A percentile compares a stretch with the other conserved stretches of the same genome.
Conservation (phyloP, 495 filamentous ascomycete species). For the Chaetomidium leptoderma region DNA sequence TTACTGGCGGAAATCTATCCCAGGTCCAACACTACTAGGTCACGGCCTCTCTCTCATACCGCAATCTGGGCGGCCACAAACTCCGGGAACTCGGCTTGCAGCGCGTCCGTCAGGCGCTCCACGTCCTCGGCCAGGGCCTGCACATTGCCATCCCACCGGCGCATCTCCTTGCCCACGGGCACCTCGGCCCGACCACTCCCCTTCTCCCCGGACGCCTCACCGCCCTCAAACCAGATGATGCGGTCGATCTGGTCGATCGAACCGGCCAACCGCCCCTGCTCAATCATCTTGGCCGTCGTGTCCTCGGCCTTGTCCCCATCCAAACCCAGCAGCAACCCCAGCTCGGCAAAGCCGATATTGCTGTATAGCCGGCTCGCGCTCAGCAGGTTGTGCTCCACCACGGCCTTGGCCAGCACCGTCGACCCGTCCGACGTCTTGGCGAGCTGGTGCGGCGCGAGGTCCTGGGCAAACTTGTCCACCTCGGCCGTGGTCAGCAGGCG, state of each 20-base stretch:
- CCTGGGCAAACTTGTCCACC: constrained; percentile 77
- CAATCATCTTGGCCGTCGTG: constrained; percentile 91
- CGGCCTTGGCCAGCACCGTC: constrained; percentile 90
- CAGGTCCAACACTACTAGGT: neutral
- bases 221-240: constrained; percentile 76
- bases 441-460: constrained; percentile 80
- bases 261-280: constrained; percentile 80
- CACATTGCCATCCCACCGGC: constrained; percentile 85
- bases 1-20: neutral
- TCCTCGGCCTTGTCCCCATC: constrained; percentile 80
- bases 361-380: constrained; percentile 79
- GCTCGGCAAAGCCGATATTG: constrained; percentile 77
- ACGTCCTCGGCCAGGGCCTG: constrained; percentile 81
- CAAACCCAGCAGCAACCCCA: constrained; percentile 73
- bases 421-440: constrained; percentile 82
- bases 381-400: constrained; percentile 92
- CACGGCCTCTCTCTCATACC: constrained; percentile 10
- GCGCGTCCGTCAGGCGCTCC: constrained; percentile 72
- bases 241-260: constrained; percentile 93
- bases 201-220: constrained; percentile 62
- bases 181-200: constrained; percentile 54
- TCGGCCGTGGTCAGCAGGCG: constrained; percentile 74
- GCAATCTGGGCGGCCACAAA: constrained; percentile 30
- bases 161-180: constrained; percentile 61
- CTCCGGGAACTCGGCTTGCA: constrained; percentile 66